Conservation (phyloP, 2,329 filamentous ascomycete species). For the Pochonia chlamydosporia region DNA sequence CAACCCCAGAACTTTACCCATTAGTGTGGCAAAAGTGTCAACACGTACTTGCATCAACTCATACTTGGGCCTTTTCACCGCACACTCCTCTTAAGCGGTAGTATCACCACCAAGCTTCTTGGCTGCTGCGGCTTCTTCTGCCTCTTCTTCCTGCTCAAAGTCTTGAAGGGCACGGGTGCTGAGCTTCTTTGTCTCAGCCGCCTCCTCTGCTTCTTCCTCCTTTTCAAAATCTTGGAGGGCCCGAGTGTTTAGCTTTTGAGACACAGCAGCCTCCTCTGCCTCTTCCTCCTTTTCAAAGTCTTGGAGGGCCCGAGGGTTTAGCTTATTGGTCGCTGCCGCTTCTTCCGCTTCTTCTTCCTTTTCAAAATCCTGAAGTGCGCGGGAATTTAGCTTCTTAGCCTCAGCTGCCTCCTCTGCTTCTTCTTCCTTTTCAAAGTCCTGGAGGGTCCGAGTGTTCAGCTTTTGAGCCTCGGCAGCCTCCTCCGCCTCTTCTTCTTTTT, state of each 20-base stretch:
- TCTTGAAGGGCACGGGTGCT: neutral
- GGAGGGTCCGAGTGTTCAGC: neutral
- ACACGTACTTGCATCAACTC: too few species aligned
- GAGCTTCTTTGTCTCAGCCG: neutral
- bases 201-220: neutral
- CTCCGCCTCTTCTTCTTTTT: neutral
- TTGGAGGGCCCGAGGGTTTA: neutral
- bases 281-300: too few species aligned
- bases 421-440: conserved; percentile 2
- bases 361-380: neutral
- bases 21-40: too few species aligned
- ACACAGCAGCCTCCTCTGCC: too few species aligned
- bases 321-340: neutral
- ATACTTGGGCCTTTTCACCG: too few species aligned
- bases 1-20: too few species aligned
- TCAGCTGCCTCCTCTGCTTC: neutral
- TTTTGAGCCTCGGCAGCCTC: neutral
- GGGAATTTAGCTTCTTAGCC: neutral
- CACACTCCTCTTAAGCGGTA: too few species aligned
- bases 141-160: neutral
- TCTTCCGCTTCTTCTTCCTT: conserved; percentile 3
- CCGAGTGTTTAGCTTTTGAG: too few species aligned
- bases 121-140: neutral
- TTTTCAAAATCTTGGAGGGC: neutral
- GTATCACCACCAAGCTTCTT: too few species aligned